These are phyloP conservation scores for Melaleuca alternifolia DNA, from an alignment of 345 rosid genomes.

Conservation along the genomic window DNA sequence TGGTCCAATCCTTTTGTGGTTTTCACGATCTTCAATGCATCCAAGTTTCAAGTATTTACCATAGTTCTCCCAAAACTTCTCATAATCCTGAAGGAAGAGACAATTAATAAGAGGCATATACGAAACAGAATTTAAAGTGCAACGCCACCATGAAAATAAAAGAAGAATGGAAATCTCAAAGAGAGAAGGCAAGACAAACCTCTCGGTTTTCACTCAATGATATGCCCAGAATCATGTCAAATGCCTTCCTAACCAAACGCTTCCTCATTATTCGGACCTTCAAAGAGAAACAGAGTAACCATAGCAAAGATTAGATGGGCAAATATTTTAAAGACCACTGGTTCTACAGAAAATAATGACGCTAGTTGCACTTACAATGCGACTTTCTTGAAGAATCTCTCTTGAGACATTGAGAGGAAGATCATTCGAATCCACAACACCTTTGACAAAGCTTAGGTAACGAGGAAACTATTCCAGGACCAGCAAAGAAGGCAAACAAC, in stretches of 20 bases:
- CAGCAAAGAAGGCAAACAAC: background rate
- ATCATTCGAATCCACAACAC: slow-evolving; percentile 96
- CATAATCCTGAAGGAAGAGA: slow-evolving; percentile 64
- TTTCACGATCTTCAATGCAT: slow-evolving; percentile 94
- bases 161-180: background rate
- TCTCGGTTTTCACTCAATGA: slow-evolving; percentile 84
- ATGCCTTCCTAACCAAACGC: slow-evolving; percentile 85
- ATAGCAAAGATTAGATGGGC: background rate
- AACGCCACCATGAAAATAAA: background rate
- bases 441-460: slow-evolving; percentile 89
- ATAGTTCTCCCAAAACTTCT: slow-evolving; percentile 87
- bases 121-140: background rate
- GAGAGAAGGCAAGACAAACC: slow-evolving; percentile 19
- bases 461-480: slow-evolving; percentile 65
- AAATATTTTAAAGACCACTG: background rate
- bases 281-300: slow-evolving; percentile 5
- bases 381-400: slow-evolving; percentile 98
- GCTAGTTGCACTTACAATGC: slow-evolving; percentile 43
- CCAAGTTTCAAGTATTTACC: slow-evolving; percentile 87
- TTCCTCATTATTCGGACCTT: slow-evolving; percentile 95
- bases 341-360: background rate
- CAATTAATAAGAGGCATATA: background rate
- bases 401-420: slow-evolving; percentile 97
- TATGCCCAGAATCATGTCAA: slow-evolving; percentile 92
- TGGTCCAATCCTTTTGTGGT: slow-evolving; percentile 96